These are phyloP conservation scores for Aspergillus melleus DNA, from an alignment of 2,329 filamentous ascomycete species.

Conservation along the genomic window DNA sequence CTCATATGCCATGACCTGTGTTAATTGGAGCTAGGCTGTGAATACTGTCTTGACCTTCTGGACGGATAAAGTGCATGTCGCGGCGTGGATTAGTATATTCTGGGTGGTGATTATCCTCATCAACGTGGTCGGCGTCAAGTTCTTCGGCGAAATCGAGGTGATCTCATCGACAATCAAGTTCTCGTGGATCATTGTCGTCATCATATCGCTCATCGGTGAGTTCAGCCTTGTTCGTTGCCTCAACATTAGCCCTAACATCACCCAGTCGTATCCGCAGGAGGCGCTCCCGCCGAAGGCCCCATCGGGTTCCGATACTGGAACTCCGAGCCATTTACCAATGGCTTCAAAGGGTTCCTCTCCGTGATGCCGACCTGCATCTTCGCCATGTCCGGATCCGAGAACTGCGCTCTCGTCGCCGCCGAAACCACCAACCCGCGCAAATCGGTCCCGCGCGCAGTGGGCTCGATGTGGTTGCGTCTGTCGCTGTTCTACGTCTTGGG, in stretches of 20 bases:
- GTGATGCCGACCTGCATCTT: constrained; percentile 42
- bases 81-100: constrained; percentile 49
- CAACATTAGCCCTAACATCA: neutral
- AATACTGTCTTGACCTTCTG: constrained; percentile 48
- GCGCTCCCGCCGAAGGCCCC: constrained; percentile 38
- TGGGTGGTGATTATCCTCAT: constrained; percentile 45
- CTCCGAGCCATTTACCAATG: constrained; percentile 42
- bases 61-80: constrained; percentile 45
- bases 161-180: constrained; percentile 48
- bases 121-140: constrained; percentile 45
- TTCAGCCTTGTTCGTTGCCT: neutral
- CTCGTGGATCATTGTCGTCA: constrained; percentile 51
- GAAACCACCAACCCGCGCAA: constrained; percentile 47
- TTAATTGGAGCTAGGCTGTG: constrained; percentile 23
- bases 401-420: constrained; percentile 45
- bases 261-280: constrained; percentile 47
- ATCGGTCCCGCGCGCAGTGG: constrained; percentile 47
- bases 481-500: constrained; percentile 49
- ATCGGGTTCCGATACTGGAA: constrained; percentile 52
- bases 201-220: constrained; percentile 43
- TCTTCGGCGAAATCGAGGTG: constrained; percentile 51
- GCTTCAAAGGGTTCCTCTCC: constrained; percentile 45
- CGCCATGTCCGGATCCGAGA: constrained; percentile 46
- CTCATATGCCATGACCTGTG: neutral
- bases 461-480: constrained; percentile 49